These are phyloP conservation scores for Aphanocladium album DNA, from an alignment of 2,329 filamentous ascomycete genomes.

Conservation along the genomic window DNA sequence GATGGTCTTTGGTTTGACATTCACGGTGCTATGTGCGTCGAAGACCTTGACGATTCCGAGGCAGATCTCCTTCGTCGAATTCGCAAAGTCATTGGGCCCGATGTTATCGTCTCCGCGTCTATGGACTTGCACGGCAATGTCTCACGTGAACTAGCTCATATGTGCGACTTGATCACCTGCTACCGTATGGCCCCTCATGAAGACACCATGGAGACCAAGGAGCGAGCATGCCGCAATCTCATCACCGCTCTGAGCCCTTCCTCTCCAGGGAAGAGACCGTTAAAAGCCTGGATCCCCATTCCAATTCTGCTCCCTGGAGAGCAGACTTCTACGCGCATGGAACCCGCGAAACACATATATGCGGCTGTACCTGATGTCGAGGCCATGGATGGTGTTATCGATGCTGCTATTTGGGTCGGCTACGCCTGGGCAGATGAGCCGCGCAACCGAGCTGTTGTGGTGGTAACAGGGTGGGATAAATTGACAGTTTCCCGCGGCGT, in stretches of 20 bases:
- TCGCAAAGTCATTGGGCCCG: constrained; percentile 38
- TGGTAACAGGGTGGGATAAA: constrained; percentile 47
- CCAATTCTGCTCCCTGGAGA: constrained; percentile 49
- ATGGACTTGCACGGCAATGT: constrained; percentile 55
- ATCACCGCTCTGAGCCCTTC: constrained; percentile 31
- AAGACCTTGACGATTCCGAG: constrained; percentile 43
- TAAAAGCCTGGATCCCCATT: constrained; percentile 49
- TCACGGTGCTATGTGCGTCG: constrained; percentile 51
- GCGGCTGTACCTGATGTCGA: constrained; percentile 41
- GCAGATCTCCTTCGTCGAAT: constrained; percentile 42
- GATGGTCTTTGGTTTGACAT: constrained; percentile 53
- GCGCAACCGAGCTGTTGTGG: constrained; percentile 43
- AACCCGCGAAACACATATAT: constrained; percentile 48
- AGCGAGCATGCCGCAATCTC: constrained; percentile 46
- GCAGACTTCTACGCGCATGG: constrained; percentile 49
- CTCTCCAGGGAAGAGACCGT: constrained; percentile 28
- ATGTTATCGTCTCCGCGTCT: constrained; percentile 45
- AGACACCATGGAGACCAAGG: constrained; percentile 45
- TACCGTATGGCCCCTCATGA: constrained; percentile 49
- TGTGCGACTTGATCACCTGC: constrained; percentile 48
- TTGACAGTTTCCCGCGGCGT: constrained; percentile 33
- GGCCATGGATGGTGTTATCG: constrained; percentile 35
- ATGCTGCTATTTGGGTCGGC: constrained; percentile 51
- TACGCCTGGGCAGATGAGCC: constrained; percentile 54
- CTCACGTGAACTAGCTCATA: constrained; percentile 41